Evolutionary conservation across 2,329 filamentous ascomycete species (phyloP), one percentile per base, ranked within the genome.

Genomic region (Penicillium sp.): DNA sequence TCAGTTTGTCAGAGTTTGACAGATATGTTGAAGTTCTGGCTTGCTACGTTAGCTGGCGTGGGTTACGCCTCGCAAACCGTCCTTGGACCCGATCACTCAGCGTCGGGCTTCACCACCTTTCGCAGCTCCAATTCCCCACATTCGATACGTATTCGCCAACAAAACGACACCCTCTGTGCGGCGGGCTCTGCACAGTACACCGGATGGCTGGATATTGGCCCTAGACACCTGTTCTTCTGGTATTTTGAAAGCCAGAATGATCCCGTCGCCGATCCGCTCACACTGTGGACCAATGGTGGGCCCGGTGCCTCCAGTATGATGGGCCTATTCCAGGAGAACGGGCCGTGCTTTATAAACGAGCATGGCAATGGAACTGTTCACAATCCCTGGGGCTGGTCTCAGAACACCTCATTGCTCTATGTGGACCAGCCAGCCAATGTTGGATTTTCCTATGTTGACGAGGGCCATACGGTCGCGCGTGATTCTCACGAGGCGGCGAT

Each of bases 231-330:
- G n/a, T 73, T 73, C 50, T 73, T 72, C 57, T 73, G 71, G 71
- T 73, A 70, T 50, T 65, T 73, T 37, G 70, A 73, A 56, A 64
- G 69, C 28, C 64, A 72, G 14, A 70, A 74, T 39, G 64, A 69
- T 35, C 72, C 74, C 3, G 68, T 73, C 28, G 70, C 65, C 22
- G 73, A 76, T 39, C 77, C 77, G 4, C 65, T 79, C 41, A 76
- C 74, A 3, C 69, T 79, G 51, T 80, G 71, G 67, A 68, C 80
- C 52, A 79, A 76, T 58, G 78, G 78, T 25, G 78, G 78, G 4
- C 78, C 78, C 2, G 78, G 78, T 3, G 71, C 68, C 41, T 77
- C 74, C 51, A 77, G 73, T 53, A 76, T 80, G 73, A 68, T 78
- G 35, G 77, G 77, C 3, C 62, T 80, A 3, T 79, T 80, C 53